These are phyloP conservation scores for Aristolochia fimbriata DNA, from an alignment of 164 flowering plant species.

Conservation along the genomic window DNA sequence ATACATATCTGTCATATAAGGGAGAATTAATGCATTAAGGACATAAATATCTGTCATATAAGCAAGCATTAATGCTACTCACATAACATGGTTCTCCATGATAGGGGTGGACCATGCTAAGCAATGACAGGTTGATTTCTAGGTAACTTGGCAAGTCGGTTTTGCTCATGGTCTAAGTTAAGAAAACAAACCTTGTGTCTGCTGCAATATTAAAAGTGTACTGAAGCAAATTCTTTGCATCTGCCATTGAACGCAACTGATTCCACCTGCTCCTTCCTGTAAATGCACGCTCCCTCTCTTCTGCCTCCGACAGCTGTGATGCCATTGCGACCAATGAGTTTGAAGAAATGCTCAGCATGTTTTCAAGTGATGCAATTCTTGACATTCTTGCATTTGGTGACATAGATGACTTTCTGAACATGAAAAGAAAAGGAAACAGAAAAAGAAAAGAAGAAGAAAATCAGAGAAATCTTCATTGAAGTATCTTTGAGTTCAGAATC, in stretches of 20 bases:
- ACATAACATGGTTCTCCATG: no score
- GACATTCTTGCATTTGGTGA: constrained; percentile 89
- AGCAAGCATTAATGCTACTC: no score
- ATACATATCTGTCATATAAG: no score
- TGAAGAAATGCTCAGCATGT: constrained; percentile 80
- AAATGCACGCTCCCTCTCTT: constrained; percentile 88
- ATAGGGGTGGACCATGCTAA: no score
- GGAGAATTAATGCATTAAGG: no score
- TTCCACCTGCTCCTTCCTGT: constrained; percentile 86
- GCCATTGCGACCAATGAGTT: constrained; percentile 96
- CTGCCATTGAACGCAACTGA: constrained; percentile 91
- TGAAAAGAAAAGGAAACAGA: not conserved
- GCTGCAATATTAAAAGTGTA: constrained; percentile 83
- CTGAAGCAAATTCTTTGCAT: constrained; percentile 88
- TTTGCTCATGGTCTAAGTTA: no score
- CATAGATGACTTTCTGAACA: constrained; percentile 63
- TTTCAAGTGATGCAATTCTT: constrained; percentile 86
- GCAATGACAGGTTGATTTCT: no score
- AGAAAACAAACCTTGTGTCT: constrained; percentile 55
- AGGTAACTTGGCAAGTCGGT: no score
- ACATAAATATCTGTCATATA: no score
- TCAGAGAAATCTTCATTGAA: not conserved
- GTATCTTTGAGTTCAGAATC: not conserved
- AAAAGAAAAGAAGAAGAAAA: not conserved
- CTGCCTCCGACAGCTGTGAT: constrained; percentile 97